phyloP scores from a whole-genome alignment of 345 rosid species.

The Alliaria petiolata region DNA sequence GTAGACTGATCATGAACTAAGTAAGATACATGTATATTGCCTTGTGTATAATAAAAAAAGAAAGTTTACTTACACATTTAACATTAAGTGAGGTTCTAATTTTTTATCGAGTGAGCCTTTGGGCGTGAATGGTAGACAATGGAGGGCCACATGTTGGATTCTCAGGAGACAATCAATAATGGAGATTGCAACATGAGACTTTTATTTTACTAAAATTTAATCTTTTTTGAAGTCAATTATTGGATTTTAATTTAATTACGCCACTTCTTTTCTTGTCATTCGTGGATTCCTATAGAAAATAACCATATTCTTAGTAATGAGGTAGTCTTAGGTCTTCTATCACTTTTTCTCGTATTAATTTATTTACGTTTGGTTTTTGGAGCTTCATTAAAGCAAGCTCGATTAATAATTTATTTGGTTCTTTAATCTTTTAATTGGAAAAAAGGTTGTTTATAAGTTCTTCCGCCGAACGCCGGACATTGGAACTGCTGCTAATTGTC shows the following conservation, averaged over 20 bases:
- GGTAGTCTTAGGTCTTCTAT: conserved; percentile 29
- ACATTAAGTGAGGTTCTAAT: not conserved
- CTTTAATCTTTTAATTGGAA: not conserved
- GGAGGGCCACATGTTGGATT: conserved; percentile 52
- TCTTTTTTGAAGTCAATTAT: not conserved
- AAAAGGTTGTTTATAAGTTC: conserved; percentile 14
- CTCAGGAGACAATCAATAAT: conserved; percentile 51
- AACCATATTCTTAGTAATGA: conserved; percentile 20
- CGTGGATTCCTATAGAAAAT: not conserved
- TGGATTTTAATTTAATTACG: not conserved
- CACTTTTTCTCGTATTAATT: conserved; percentile 20
- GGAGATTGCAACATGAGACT: conserved; percentile 39
- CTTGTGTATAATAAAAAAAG: not conserved
- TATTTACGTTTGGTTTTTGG: conserved; percentile 19
- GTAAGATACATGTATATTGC: not conserved
- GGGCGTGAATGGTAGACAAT: conserved; percentile 57
- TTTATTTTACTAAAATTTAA: conserved; percentile 8
- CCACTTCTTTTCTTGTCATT: conserved; percentile 19
- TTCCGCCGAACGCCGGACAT: conserved; percentile 44
- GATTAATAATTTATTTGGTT: not conserved
- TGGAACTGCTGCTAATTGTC: conserved; percentile 35
- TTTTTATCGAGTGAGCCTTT: conserved; percentile 3
- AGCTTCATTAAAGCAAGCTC: conserved; percentile 25
- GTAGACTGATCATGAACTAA: not conserved
- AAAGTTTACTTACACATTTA: not conserved